Conservation (phyloP, 164 flowering plant species). For the Aristolochia fimbriata region DNA sequence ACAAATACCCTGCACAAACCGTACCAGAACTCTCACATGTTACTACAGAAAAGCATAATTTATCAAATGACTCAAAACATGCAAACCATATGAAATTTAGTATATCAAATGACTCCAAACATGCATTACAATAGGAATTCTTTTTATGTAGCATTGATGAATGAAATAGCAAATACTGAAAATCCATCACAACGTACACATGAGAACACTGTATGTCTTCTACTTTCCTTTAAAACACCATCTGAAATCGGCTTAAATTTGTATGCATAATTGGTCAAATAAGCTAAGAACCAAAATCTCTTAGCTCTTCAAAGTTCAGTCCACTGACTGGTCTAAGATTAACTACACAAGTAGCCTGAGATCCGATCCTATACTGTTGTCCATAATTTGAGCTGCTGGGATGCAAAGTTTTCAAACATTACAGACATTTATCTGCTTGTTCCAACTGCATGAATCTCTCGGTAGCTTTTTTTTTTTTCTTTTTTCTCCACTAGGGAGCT, state of each 20-base stretch:
- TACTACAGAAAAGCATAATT: background rate
- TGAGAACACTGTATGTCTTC: too few relatives aligned
- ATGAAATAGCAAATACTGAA: background rate
- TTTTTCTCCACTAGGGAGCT: too few relatives aligned
- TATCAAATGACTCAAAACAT: background rate
- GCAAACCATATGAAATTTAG: background rate
- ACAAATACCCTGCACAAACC: constrained; percentile 45
- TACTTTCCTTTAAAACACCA: too few relatives aligned
- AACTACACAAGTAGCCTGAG: background rate
- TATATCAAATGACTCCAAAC: background rate
- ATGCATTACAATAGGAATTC: background rate
- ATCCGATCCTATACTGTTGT: background rate
- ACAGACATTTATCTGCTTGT: background rate
- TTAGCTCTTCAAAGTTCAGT: background rate
- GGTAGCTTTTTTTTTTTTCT: too few relatives aligned
- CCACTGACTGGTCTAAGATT: background rate
- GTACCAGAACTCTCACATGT: background rate
- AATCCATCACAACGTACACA: background rate
- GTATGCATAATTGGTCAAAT: too few relatives aligned
- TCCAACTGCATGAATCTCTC: too few relatives aligned
- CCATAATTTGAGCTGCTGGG: background rate
- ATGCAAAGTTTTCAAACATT: background rate
- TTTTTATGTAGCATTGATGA: background rate
- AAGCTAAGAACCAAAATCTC: background rate
- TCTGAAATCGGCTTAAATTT: too few relatives aligned